Conservation (phyloP, 2,329 filamentous ascomycete genomes). For the Dothideomycetidae sp. region DNA sequence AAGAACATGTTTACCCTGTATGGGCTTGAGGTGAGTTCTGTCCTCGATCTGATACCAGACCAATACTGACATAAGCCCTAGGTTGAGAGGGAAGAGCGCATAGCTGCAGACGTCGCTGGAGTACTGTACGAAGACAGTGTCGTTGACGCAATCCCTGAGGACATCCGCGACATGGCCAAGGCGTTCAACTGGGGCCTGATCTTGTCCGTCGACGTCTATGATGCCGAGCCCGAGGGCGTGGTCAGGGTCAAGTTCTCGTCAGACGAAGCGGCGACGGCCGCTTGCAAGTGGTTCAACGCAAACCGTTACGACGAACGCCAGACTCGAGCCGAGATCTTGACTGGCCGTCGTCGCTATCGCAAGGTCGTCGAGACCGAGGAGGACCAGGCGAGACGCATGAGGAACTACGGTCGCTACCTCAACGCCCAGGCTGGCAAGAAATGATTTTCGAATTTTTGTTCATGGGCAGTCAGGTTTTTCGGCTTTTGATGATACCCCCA, state of each 20-base stretch:
- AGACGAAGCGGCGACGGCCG: conserved; percentile 54
- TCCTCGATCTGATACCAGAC: neutral
- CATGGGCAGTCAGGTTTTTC: too few relatives aligned
- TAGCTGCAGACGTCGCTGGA: conserved; percentile 14
- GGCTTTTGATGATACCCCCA: too few relatives aligned
- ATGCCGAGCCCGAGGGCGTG: conserved; percentile 71
- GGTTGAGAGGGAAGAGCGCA: neutral
- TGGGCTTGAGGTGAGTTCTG: conserved; percentile 48
- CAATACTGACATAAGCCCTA: too few relatives aligned
- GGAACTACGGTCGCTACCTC: conserved; percentile 38
- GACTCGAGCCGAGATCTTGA: conserved; percentile 43
- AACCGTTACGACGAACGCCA: conserved; percentile 60
- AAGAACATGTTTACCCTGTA: conserved; percentile 85
- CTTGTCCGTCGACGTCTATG: conserved; percentile 82
- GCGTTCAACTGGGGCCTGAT: conserved; percentile 76
- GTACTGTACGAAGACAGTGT: conserved; percentile 58
- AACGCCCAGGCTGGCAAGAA: too few relatives aligned
- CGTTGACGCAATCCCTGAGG: conserved; percentile 83
- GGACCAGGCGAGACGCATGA: conserved; percentile 32
- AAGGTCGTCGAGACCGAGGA: conserved; percentile 41
- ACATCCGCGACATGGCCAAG: conserved; percentile 77
- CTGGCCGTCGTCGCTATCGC: conserved; percentile 55
- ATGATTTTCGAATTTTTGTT: too few relatives aligned
- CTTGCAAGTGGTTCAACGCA: conserved; percentile 58
- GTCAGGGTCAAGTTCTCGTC: conserved; percentile 72